phyloP scores from a whole-genome alignment of 2,329 filamentous ascomycete genomes.

The Aplosporella prunicola region DNA sequence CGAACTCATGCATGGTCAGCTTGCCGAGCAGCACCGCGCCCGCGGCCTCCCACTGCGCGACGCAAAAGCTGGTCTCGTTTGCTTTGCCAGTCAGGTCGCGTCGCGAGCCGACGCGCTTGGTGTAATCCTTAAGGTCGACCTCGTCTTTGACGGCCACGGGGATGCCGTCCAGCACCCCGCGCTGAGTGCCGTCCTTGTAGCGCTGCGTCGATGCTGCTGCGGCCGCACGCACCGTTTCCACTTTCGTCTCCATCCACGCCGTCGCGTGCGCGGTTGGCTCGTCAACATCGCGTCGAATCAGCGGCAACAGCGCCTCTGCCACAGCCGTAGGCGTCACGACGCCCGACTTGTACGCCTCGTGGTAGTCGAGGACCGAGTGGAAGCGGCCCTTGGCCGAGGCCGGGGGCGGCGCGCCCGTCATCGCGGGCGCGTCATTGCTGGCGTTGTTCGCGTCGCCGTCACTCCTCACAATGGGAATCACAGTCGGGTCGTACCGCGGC shows the following conservation, averaged over 20 bases:
- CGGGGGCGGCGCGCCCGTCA: neutral
- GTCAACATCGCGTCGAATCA: conserved; percentile 53
- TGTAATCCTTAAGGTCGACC: conserved; percentile 60
- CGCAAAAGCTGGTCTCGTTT: conserved; percentile 58
- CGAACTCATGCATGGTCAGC: conserved; percentile 64
- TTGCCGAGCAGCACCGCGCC: conserved; percentile 70
- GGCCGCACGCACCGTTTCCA: conserved; percentile 53
- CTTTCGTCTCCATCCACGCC: conserved; percentile 62
- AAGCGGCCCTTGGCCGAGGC: conserved; percentile 20
- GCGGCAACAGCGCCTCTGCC: conserved; percentile 57
- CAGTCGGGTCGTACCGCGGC: conserved; percentile 48
- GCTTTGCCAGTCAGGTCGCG: conserved; percentile 45
- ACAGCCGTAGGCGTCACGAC: conserved; percentile 63
- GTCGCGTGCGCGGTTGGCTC: conserved; percentile 54
- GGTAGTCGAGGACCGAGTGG: conserved; percentile 63
- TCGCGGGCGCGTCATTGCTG: conserved; percentile 3
- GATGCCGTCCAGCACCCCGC: conserved; percentile 69
- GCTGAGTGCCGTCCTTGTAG: conserved; percentile 55
- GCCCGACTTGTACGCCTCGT: conserved; percentile 62
- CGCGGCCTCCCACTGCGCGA: conserved; percentile 59
- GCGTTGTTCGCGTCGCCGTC: conserved; percentile 10
- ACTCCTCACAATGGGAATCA: conserved; percentile 41
- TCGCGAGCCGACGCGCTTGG: conserved; percentile 54
- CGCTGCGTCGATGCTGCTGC: conserved; percentile 65
- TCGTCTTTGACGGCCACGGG: conserved; percentile 82